Evolutionary conservation across 345 rosid genomes (phyloP), one percentile per base, ranked within the genome.

Genomic region (Euphorbia pulcherrima): DNA sequence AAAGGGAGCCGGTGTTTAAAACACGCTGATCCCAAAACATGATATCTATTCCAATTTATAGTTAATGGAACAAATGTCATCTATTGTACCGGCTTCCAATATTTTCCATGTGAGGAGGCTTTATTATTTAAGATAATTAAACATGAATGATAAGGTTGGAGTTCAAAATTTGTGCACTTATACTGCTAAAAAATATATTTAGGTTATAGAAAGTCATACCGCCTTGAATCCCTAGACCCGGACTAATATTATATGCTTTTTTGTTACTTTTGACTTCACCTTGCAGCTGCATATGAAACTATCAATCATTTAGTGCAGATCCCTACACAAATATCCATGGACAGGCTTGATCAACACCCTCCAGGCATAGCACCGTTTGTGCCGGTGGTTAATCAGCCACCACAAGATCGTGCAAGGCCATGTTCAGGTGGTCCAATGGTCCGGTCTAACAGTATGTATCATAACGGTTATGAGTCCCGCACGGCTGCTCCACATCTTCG

Each of bases 271-370:
- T 30, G 24, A 4, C n/a, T 30, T 10, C 9, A 57, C 29, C 8
- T 65, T 40, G 55, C 71, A 75, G 79, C 27, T 51, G 47, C 30
- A 52, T 12, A 20, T 5, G 13, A 23, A 51, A 12, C 24, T 40
- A 28, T 12, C 2, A 33, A 60, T 55, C 55, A 13, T 40, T 46
- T 66, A 51, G 23, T 24, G 26, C 72, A 60, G 47, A 71, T 37
- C 54, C 37, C 68, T 61, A 8, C 65, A 16, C 68, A 20, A 2
- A 44, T 46, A 16, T 29, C 60, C 33, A 5, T 27, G 16, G 56
- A 29, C 18, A 62, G 59, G 20, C 60, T 14, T 26, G 71, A 54
- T 27, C 63, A 56, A 23, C n/a, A 12, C 9, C 33, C 46, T 14
- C 70, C 67, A 16, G 59, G 4, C 7, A 29, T 14, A 52, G 35